Evolutionary conservation across 495 filamentous ascomycete species (phyloP).

Genomic region (Hypomontagnella monticulosa): DNA sequence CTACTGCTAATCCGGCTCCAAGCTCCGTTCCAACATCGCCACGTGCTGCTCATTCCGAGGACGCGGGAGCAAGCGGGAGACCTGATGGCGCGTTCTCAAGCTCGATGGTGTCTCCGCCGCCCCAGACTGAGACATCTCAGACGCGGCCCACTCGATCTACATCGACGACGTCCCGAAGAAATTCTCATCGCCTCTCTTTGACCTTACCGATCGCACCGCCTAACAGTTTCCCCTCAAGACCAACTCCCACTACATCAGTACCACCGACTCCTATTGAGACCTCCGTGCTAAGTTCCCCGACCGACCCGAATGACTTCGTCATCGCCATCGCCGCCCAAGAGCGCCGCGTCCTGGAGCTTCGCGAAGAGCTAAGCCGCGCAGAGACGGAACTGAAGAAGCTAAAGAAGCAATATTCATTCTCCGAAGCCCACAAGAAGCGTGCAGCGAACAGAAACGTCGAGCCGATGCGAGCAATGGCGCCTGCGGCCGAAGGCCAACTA

Average conservation of each 20-base stretch:
- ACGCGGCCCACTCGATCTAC: constrained; percentile 64
- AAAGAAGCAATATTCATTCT: constrained; percentile 82
- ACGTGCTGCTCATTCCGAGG: constrained; percentile 31
- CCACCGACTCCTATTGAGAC: constrained; percentile 60
- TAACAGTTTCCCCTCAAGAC: constrained; percentile 52
- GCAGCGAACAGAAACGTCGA: constrained; percentile 69
- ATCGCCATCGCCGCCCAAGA: constrained; percentile 92
- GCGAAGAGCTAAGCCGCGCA: constrained; percentile 84
- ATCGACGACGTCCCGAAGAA: constrained; percentile 63
- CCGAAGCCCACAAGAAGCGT: constrained; percentile 81
- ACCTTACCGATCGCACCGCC: constrained; percentile 74
- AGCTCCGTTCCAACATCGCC: constrained; percentile 17
- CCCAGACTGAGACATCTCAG: constrained; percentile 43
- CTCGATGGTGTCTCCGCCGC: constrained; percentile 41
- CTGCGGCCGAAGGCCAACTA: constrained; percentile 33
- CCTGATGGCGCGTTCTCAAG: constrained; percentile 28
- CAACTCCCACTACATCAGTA: constrained; percentile 56
- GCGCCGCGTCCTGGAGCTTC: constrained; percentile 88
- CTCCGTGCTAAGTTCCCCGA: constrained; percentile 58
- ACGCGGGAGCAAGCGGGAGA: constrained; percentile 33
- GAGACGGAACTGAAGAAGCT: constrained; percentile 79
- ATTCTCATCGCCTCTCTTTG: constrained; percentile 79
- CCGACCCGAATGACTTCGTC: constrained; percentile 79
- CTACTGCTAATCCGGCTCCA: constrained; percentile 28
- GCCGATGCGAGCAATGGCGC: constrained; percentile 55